These are phyloP conservation scores for Hanseniaspora thailandica DNA, from an alignment of 805 yeast species.

Conservation along the genomic window DNA sequence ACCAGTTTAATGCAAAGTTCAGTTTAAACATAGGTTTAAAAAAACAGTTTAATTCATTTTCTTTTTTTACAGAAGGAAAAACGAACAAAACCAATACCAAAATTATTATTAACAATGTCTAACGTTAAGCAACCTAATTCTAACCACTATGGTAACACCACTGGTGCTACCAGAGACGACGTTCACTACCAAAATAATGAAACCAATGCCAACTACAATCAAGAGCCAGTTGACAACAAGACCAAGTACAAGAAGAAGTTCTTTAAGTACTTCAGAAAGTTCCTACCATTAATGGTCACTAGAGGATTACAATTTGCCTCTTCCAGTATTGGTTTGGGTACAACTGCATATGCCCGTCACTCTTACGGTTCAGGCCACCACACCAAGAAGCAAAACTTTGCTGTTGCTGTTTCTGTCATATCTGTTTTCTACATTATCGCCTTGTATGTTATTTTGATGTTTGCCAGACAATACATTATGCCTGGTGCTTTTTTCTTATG, in stretches of 20 bases:
- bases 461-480: slow-evolving; percentile 19
- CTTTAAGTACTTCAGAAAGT: neutral
- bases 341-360: slow-evolving; percentile 23
- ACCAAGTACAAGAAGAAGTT: neutral
- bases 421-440: slow-evolving; percentile 25
- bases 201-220: neutral
- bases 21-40: no score
- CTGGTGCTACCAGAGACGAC: neutral
- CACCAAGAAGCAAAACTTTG: slow-evolving; percentile 27
- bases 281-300: slow-evolving; percentile 5
- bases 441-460: slow-evolving; percentile 19
- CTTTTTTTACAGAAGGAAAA: neutral
- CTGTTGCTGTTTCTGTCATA: slow-evolving; percentile 26
- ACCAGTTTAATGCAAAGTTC: no score
- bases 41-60: no score
- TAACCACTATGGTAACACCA: neutral
- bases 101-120: neutral
- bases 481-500: slow-evolving; percentile 24
- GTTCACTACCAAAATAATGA: neutral
- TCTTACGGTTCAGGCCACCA: slow-evolving; percentile 18
- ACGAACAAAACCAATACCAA: neutral
- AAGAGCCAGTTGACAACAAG: neutral
- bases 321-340: slow-evolving; percentile 25
- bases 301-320: slow-evolving; percentile 24
- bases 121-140: neutral